These are phyloP conservation scores for Bruguiera hainesii DNA, from an alignment of 441 rosid genomes.

Conservation along the genomic window DNA sequence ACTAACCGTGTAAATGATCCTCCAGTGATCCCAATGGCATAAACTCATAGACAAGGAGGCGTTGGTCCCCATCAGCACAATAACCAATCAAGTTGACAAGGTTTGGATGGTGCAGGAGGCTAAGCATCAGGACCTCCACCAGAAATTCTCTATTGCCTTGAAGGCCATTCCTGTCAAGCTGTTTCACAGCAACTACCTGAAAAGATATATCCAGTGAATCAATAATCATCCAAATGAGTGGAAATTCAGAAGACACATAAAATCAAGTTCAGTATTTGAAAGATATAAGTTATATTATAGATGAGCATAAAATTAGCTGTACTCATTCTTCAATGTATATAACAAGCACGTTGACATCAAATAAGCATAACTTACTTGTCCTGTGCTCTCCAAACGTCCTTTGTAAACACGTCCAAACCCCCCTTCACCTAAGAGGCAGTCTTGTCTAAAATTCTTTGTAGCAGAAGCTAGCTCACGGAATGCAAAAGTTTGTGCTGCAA, in stretches of 20 bases:
- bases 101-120: slow-evolving; percentile 90
- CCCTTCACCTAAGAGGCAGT: slow-evolving; percentile 90
- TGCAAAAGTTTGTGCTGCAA: slow-evolving; percentile 91
- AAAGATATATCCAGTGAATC: slow-evolving; percentile 18
- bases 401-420: slow-evolving; percentile 98
- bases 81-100: slow-evolving; percentile 95
- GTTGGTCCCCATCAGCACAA: slow-evolving; percentile 98
- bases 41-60: slow-evolving; percentile 94
- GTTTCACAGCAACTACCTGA: slow-evolving; percentile 96
- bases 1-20: slow-evolving; percentile 94
- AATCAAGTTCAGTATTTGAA: too few relatives aligned
- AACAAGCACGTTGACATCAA: too few relatives aligned
- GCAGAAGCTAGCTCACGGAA: slow-evolving; percentile 88
- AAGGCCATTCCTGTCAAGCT: slow-evolving; percentile 90
- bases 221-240: slow-evolving; percentile 2
- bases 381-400: slow-evolving; percentile 89
- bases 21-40: slow-evolving; percentile 96
- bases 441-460: slow-evolving; percentile 80
- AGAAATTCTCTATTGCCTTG: slow-evolving; percentile 98
- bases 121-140: slow-evolving; percentile 98
- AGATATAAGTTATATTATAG: too few relatives aligned
- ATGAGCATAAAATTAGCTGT: too few relatives aligned
- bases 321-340: too few relatives aligned
- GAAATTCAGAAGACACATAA: slow-evolving; percentile 5
- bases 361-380: slow-evolving; percentile 53